A percentile compares a stretch with the other conserved stretches of the same genome.
These are phyloP conservation scores for Dorcoceras hygrometricum DNA, from an alignment of 257 asterid species.

Conservation along the genomic window DNA sequence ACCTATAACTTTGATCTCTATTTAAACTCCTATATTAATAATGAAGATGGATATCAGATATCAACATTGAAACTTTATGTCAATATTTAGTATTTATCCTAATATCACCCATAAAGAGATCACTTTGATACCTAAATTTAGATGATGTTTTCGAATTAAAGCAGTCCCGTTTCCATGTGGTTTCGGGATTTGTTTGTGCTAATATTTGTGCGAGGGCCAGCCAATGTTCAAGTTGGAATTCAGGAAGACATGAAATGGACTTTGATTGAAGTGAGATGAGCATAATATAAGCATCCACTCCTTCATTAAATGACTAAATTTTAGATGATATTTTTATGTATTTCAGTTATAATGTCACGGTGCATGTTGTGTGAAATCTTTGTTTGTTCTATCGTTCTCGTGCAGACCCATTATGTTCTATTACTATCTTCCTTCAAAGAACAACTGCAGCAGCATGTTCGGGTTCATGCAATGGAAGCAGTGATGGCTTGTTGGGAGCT, in stretches of 20 bases:
- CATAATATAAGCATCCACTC: not conserved
- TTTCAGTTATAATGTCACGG: not conserved
- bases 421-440: slow-evolving; percentile 95
- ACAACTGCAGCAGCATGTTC: slow-evolving; percentile 95
- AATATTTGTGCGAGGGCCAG: no score
- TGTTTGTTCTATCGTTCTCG: slow-evolving; percentile 15
- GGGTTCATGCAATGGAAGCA: slow-evolving; percentile 99
- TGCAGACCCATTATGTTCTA: slow-evolving; percentile 89
- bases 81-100: no score
- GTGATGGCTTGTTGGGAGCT: slow-evolving; percentile 99
- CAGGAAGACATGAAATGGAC: not conserved
- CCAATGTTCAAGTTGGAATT: no score
- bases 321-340: not conserved
- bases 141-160: not conserved
- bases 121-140: not conserved
- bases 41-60: not conserved
- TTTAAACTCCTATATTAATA: no score
- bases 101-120: not conserved
- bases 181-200: no score
- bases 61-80: no score
- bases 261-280: not conserved
- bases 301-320: no score
- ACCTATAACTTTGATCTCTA: no score
- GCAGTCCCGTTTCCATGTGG: no score
- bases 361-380: not conserved